Percentiles rank a stretch among this genome's conserved stretches.
phyloP scores from a whole-genome alignment of 2,329 filamentous ascomycete species.

The Penicillium sclerotigenum region DNA sequence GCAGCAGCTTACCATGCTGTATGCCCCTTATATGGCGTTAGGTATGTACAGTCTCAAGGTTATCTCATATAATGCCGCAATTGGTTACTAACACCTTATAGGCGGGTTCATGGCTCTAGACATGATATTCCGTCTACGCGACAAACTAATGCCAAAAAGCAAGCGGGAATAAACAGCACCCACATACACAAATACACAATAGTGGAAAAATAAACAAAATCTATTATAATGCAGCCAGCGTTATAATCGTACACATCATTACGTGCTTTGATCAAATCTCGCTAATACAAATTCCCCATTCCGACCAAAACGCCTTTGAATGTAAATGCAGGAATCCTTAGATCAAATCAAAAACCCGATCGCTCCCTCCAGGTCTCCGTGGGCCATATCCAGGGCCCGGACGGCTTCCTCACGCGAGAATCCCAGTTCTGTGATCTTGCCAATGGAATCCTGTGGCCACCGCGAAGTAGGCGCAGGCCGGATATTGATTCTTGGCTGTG shows the following conservation, averaged over 20 bases:
- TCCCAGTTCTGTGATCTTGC: conserved; percentile 73
- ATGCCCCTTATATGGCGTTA: conserved; percentile 56
- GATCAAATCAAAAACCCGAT: conserved; percentile 77
- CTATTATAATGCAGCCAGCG: conserved; percentile 6
- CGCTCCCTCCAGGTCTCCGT: conserved; percentile 84
- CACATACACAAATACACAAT: neutral
- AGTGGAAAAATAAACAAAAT: neutral
- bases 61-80: neutral
- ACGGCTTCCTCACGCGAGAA: conserved; percentile 74
- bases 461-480: conserved; percentile 32
- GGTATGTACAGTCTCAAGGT: conserved; percentile 43
- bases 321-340: conserved; percentile 19
- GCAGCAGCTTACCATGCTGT: conserved; percentile 50
- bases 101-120: conserved; percentile 41
- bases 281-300: conserved; percentile 18
- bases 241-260: conserved; percentile 11
- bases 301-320: conserved; percentile 12
- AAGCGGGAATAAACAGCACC: conserved; percentile 27
- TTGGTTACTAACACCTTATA: conserved; percentile 16
- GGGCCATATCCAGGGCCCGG: conserved; percentile 74
- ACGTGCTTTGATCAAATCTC: conserved; percentile 10
- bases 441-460: conserved; percentile 63
- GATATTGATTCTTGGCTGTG: conserved; percentile 24
- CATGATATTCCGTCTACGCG: conserved; percentile 35
- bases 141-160: conserved; percentile 25